phyloP scores from a whole-genome alignment of 179 eudicot species.

The Patellifolia procumbens region DNA sequence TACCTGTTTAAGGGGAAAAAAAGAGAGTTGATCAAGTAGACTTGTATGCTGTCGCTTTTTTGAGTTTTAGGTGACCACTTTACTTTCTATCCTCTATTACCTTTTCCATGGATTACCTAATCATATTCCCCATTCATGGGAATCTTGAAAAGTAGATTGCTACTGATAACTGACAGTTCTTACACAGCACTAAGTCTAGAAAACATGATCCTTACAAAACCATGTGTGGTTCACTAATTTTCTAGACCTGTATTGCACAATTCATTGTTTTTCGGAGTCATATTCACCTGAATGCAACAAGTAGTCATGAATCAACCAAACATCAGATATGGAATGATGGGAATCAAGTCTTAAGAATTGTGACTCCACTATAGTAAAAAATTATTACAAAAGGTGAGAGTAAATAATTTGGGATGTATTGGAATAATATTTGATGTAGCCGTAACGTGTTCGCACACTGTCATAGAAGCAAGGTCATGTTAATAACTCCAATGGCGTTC shows the following conservation, averaged over 20 bases:
- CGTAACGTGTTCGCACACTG: not conserved
- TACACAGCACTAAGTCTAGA: not conserved
- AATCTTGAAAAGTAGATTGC: not conserved
- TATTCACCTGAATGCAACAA: not conserved
- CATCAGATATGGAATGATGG: too few species aligned
- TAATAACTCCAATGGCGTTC: too few species aligned
- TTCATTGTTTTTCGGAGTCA: not conserved
- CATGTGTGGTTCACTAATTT: conserved; percentile 19
- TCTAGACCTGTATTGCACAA: not conserved
- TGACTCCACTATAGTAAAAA: not conserved
- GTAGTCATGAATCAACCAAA: not conserved
- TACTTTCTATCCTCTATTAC: not conserved
- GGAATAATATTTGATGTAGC: not conserved
- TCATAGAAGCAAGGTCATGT: too few species aligned
- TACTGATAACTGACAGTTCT: conserved; percentile 6
- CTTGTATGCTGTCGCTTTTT: not conserved
- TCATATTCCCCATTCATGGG: conserved; percentile 7
- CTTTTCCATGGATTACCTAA: not conserved
- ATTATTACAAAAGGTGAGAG: not conserved
- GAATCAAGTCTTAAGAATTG: not conserved
- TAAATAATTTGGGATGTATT: not conserved
- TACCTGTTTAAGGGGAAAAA: too few species aligned
- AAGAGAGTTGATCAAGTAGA: too few species aligned
- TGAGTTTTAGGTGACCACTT: conserved; percentile 2
- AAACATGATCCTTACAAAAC: conserved; percentile 4